Conservation (phyloP, 1,139 yeast species). For the Nadsonia commutata region DNA sequence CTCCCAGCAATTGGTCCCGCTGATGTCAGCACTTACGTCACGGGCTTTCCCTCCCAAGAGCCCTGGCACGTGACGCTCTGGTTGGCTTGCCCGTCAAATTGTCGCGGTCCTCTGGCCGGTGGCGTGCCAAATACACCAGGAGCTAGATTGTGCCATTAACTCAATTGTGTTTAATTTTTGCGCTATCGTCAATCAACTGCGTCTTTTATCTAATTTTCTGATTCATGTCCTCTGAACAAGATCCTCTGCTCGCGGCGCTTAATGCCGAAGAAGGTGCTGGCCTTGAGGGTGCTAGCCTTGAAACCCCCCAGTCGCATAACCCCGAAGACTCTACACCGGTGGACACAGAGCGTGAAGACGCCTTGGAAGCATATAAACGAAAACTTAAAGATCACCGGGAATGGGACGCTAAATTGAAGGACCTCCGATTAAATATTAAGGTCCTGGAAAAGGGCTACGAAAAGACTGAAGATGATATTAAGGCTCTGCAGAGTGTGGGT, state of each 20-base stretch:
- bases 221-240: constrained; percentile 16
- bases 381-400: constrained; percentile 86
- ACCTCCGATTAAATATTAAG: constrained; percentile 68
- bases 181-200: too few relatives aligned
- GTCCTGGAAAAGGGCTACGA: constrained; percentile 74
- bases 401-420: constrained; percentile 87
- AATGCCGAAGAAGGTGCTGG: constrained; percentile 15
- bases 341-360: constrained; percentile 68
- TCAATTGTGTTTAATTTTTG: too few relatives aligned
- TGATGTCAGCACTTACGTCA: too few relatives aligned
- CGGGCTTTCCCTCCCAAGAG: too few relatives aligned
- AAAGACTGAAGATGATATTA: constrained; percentile 92
- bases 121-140: too few relatives aligned
- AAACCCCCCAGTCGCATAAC: too few relatives aligned
- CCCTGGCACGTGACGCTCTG: too few relatives aligned
- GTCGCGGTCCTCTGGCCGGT: too few relatives aligned
- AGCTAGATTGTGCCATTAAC: too few relatives aligned
- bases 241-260: constrained; percentile 21
- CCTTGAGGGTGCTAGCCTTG: constrained; percentile 6
- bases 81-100: too few relatives aligned
- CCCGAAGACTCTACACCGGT: constrained; percentile 16
- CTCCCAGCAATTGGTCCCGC: too few relatives aligned
- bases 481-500: constrained; percentile 94
- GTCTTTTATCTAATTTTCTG: too few relatives aligned
- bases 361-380: constrained; percentile 66